Conservation (phyloP, 352 stramenopile genomes). For the Phytopythium sindhum region DNA sequence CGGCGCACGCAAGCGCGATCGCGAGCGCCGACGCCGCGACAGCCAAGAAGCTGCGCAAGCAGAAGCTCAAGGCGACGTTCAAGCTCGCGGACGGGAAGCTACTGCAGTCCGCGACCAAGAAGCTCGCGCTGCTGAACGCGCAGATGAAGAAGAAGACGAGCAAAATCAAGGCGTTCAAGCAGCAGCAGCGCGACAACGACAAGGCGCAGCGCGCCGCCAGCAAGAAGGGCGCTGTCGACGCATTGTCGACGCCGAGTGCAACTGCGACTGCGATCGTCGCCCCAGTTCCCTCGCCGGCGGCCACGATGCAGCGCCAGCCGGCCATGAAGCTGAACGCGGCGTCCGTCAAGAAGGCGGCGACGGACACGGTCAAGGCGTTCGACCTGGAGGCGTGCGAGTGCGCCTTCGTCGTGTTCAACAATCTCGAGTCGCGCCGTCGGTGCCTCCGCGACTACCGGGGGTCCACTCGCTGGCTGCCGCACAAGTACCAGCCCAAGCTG, state of each 20-base stretch:
- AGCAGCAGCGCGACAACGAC: slow-evolving; percentile 16
- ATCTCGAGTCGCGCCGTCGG: slow-evolving; percentile 68
- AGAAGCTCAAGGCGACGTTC: slow-evolving; percentile 30
- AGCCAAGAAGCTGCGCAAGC: slow-evolving; percentile 21
- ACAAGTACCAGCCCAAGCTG: slow-evolving; percentile 43
- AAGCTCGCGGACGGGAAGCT: slow-evolving; percentile 34
- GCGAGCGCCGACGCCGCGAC: neutral
- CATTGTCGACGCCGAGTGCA: neutral
- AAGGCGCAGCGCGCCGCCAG: slow-evolving; percentile 12
- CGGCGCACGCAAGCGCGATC: slow-evolving; percentile 13
- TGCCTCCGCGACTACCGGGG: slow-evolving; percentile 78
- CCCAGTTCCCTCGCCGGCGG: neutral
- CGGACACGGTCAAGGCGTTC: slow-evolving; percentile 34
- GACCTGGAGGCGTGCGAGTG: slow-evolving; percentile 65
- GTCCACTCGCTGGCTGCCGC: slow-evolving; percentile 37
- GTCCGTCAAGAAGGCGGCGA: slow-evolving; percentile 19
- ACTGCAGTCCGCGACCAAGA: slow-evolving; percentile 26
- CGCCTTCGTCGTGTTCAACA: slow-evolving; percentile 88
- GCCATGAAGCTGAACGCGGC: slow-evolving; percentile 13
- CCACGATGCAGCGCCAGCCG: neutral
- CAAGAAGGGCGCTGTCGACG: neutral
- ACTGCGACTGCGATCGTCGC: neutral
- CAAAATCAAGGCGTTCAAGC: slow-evolving; percentile 65
- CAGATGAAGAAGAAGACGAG: slow-evolving; percentile 50
- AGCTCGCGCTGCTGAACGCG: slow-evolving; percentile 25